Conservation (phyloP, 805 yeast species). For the Cyberlindnera mrakii region DNA sequence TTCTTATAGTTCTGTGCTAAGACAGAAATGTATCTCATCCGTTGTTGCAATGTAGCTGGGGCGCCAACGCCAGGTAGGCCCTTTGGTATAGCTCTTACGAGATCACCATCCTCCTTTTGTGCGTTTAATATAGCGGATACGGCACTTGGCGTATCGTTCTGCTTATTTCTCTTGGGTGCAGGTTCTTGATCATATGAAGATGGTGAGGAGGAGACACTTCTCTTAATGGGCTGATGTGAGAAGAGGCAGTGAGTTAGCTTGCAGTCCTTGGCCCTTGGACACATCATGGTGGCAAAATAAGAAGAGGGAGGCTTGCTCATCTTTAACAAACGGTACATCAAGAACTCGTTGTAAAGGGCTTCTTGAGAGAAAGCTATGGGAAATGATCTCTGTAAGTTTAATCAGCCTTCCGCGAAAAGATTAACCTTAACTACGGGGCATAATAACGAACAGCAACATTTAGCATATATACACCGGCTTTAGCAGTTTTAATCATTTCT, state of each 20-base stretch:
- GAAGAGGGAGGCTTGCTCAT: constrained; percentile 23
- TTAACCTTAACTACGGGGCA: neutral
- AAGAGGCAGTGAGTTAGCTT: constrained; percentile 28
- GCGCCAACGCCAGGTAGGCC: constrained; percentile 32
- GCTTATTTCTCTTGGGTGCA: neutral
- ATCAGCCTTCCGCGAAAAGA: too few relatives aligned
- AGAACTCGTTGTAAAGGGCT: too few relatives aligned
- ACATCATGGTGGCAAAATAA: constrained; percentile 17
- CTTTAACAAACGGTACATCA: neutral
- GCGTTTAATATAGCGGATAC: neutral
- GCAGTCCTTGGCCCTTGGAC: constrained; percentile 26
- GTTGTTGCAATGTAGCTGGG: constrained; percentile 41
- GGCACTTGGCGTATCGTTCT: neutral
- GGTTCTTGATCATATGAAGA: neutral
- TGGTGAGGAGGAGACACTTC: constrained; percentile 1
- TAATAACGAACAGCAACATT: neutral
- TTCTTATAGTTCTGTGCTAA: constrained; percentile 28
- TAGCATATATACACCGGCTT: neutral
- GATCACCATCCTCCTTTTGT: constrained; percentile 1
- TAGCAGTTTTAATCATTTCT: too few relatives aligned
- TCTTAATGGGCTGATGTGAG: constrained; percentile 14
- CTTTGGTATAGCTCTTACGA: constrained; percentile 19
- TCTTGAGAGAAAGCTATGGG: too few relatives aligned
- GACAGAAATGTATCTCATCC: constrained; percentile 34
- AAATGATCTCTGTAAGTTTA: too few relatives aligned